Base-by-base conservation (phyloP, 208 protist genomes). In the Hexamita inflata region DNA sequence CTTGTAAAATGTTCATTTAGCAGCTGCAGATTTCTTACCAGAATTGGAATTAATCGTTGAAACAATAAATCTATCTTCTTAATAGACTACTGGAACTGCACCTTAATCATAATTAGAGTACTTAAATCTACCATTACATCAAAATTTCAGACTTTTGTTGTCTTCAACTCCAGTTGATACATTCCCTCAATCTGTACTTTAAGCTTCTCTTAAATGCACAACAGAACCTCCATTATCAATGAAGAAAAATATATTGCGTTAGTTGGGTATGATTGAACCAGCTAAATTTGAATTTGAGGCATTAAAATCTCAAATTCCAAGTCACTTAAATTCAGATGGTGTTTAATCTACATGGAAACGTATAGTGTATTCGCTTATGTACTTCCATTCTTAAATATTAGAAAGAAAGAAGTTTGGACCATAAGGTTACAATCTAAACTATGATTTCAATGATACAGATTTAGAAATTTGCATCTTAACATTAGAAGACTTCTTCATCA, bases 151-250 rank as follows among this genome's bases (percentile, higher is more conserved):
- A 34, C 84, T 98, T 2, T 98, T 94, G 93, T 88, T 98, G 57
- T 97, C 94, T 2, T 93, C 91, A 57, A 96, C 97, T 90, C 95
- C 95, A 0, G 93, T 85, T 70, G 80, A 88, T 24, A 80, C 88
- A 59, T 98, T 98, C 82, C 95, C 95, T 11, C 92, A 94, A 39
- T 85, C 91, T n/a, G 92, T 98, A 32, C 84, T 98, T 73, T 94
- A 98, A 84, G 94, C 94, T 78, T 90, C 90, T 66, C 88, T 97
- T 60, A 98, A 98, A 84, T 93, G 97, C 87, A 98, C 95, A 13
- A 96, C 96, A 79, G 95, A 98, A 86, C 94, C 95, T 28, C 95
- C 95, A 30, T 91, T 90, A 77, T 92, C 92, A 41, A 74, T 96
- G 29, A 91, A 91, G 80, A 89, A 90, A n/a, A 95, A 95, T 82